Percentiles rank a stretch among this genome's conserved stretches.
These are phyloP conservation scores for Astrothelium macrocarpum DNA, from an alignment of 495 filamentous ascomycete genomes.

Conservation along the genomic window DNA sequence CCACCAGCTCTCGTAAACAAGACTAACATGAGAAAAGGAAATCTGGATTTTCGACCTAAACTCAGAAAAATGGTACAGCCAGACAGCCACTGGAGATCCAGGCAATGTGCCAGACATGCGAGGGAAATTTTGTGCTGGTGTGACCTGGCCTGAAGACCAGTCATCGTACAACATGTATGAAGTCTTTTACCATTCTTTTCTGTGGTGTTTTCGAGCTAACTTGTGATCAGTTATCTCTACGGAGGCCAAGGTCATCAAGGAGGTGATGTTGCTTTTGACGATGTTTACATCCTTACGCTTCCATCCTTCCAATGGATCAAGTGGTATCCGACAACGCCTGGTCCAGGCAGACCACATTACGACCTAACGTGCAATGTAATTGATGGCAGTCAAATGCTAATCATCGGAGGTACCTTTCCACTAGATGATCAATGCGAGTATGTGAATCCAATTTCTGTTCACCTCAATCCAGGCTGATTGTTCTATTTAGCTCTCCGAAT, in stretches of 20 bases:
- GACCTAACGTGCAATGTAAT: conserved; percentile 44
- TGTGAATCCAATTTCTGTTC: conserved; percentile 6
- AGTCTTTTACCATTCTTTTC: background rate
- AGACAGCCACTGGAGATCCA: conserved; percentile 31
- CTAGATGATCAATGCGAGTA: conserved; percentile 21
- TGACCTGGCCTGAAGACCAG: conserved; percentile 43
- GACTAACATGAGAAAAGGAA: conserved; percentile 25
- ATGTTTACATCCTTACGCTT: conserved; percentile 48
- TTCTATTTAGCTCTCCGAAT: conserved; percentile 1
- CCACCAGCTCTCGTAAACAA: background rate
- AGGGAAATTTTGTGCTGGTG: conserved; percentile 46
- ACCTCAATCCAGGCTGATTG: background rate
- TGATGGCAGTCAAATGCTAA: conserved; percentile 36
- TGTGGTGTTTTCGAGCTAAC: conserved; percentile 9
- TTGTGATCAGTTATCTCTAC: conserved; percentile 38
- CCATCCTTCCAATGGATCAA: conserved; percentile 48
- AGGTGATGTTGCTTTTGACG: conserved; percentile 40
- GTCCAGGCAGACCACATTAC: conserved; percentile 35
- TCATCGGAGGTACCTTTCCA: conserved; percentile 39
- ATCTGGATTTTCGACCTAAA: conserved; percentile 46
- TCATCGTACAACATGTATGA: conserved; percentile 47
- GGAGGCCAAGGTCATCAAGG: conserved; percentile 38
- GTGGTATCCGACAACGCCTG: conserved; percentile 31
- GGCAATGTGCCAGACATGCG: conserved; percentile 39
- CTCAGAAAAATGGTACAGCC: conserved; percentile 44